phyloP scores from a whole-genome alignment of 2,329 filamentous ascomycete species.

The Teratosphaeria viscida region DNA sequence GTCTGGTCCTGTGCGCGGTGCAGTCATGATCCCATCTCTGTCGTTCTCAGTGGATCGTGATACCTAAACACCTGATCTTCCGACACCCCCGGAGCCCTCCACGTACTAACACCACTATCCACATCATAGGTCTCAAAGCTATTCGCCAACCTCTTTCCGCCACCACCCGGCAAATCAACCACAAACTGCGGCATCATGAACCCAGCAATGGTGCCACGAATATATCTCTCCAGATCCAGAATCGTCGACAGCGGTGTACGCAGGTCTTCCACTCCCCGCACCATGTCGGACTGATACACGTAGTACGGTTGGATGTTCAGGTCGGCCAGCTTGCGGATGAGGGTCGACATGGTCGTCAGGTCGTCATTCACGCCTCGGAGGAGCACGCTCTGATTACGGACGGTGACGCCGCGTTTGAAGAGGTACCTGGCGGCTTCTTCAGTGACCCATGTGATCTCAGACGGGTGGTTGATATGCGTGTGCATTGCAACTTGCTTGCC shows the following conservation, averaged over 20 bases:
- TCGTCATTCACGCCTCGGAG: slow-evolving; percentile 51
- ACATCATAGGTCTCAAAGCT: slow-evolving; percentile 45
- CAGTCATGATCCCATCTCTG: neutral
- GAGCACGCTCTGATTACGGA: slow-evolving; percentile 52
- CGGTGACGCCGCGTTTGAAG: slow-evolving; percentile 41
- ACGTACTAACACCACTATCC: slow-evolving; percentile 44
- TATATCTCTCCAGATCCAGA: slow-evolving; percentile 45
- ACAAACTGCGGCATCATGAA: slow-evolving; percentile 55
- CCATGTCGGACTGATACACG: slow-evolving; percentile 56
- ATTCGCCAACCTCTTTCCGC: slow-evolving; percentile 51
- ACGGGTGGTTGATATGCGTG: slow-evolving; percentile 55
- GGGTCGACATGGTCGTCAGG: slow-evolving; percentile 39
- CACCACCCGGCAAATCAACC: slow-evolving; percentile 53
- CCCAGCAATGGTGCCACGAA: slow-evolving; percentile 51
- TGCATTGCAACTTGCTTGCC: slow-evolving; percentile 54
- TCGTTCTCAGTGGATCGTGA: slow-evolving; percentile 32
- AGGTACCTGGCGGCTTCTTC: slow-evolving; percentile 42
- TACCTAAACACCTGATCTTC: slow-evolving; percentile 43
- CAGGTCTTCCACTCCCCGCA: slow-evolving; percentile 49
- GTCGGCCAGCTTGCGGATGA: slow-evolving; percentile 46
- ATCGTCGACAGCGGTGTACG: slow-evolving; percentile 51
- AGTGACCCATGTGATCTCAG: slow-evolving; percentile 53
- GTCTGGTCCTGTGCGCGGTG: neutral
- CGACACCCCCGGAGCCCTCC: slow-evolving; percentile 45
- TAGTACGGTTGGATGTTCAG: slow-evolving; percentile 54